A percentile compares a stretch with the other conserved stretches of the same genome.
Conservation (phyloP, 2,329 filamentous ascomycete genomes). For the Juglanconis oblonga region DNA sequence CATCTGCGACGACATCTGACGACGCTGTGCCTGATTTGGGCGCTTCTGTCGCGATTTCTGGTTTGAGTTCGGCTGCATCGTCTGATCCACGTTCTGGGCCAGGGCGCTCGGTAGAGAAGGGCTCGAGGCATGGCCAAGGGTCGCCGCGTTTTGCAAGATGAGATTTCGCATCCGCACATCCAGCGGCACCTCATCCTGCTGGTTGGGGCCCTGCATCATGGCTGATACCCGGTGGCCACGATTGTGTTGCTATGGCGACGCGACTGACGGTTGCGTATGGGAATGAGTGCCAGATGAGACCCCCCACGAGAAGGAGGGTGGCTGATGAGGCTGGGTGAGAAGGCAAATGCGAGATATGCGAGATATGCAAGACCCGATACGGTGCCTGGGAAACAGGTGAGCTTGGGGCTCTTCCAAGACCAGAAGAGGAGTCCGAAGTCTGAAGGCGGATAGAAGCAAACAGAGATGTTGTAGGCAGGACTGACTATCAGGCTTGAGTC, state of each 20-base stretch:
- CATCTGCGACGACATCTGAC: slow-evolving; percentile 60
- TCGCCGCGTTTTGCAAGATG: slow-evolving; percentile 21
- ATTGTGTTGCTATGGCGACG: not conserved
- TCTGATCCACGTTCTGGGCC: not conserved
- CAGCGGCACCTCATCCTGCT: slow-evolving; percentile 18
- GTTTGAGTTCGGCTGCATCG: slow-evolving; percentile 1
- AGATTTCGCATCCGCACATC: slow-evolving; percentile 23
- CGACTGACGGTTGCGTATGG: not conserved
- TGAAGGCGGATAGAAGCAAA: not conserved
- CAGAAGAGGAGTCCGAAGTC: not conserved
- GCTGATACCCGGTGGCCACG: not conserved
- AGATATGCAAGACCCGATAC: too few relatives aligned
- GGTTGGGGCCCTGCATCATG: slow-evolving; percentile 9
- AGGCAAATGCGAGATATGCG: too few relatives aligned
- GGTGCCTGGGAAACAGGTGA: too few relatives aligned
- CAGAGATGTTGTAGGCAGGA: not conserved
- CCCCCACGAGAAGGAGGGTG: not conserved
- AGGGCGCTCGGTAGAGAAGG: not conserved
- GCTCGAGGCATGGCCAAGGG: not conserved
- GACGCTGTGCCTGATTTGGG: slow-evolving; percentile 61
- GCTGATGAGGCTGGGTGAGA: too few relatives aligned
- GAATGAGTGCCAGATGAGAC: not conserved
- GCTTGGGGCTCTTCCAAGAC: too few relatives aligned
- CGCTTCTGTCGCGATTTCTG: slow-evolving; percentile 44
- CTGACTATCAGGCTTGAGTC: not conserved